These are phyloP conservation scores for Rossbeevera mucosa DNA, from an alignment of 768 basidiomycete species.

Conservation along the genomic window DNA sequence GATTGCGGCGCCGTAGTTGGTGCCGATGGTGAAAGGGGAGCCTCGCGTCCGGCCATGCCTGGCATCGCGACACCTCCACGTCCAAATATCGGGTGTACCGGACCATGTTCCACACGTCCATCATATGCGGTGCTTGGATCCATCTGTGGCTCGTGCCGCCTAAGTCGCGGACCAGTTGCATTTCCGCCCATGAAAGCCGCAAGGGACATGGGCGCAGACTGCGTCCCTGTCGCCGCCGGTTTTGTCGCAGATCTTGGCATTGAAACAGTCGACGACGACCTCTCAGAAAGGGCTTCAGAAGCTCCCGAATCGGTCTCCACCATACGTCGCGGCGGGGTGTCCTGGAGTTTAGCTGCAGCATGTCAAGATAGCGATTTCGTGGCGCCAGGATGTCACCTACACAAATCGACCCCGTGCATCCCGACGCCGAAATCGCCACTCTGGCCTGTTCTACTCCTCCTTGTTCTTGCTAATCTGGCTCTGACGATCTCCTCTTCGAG, in stretches of 20 bases:
- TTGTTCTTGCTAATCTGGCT: constrained; percentile 43
- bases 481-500: constrained; percentile 54
- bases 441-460: constrained; percentile 34
- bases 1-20: constrained; percentile 3
- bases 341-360: constrained; percentile 21
- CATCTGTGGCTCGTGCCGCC: constrained; percentile 65
- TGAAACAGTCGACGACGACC: constrained; percentile 1
- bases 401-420: constrained; percentile 31
- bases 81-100: constrained; percentile 74
- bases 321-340: constrained; percentile 6
- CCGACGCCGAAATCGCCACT: constrained; percentile 38
- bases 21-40: constrained; percentile 5
- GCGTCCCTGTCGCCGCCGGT: constrained; percentile 13
- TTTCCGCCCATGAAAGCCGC: constrained; percentile 80
- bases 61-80: constrained; percentile 73
- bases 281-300: constrained; percentile 4
- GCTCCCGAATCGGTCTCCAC: constrained; percentile 8
- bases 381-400: constrained; percentile 20
- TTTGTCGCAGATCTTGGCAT: constrained; percentile 15
- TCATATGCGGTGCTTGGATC: constrained; percentile 66
- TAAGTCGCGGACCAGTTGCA: constrained; percentile 70
- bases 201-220: constrained; percentile 57
- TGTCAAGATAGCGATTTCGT: constrained; percentile 1
- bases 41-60: constrained; percentile 45
- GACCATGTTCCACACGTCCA: constrained; percentile 46